Evolutionary conservation across 257 asterid genomes (phyloP), one percentile per base, ranked within the genome.

Genomic region (Lavandula angustifolia): DNA sequence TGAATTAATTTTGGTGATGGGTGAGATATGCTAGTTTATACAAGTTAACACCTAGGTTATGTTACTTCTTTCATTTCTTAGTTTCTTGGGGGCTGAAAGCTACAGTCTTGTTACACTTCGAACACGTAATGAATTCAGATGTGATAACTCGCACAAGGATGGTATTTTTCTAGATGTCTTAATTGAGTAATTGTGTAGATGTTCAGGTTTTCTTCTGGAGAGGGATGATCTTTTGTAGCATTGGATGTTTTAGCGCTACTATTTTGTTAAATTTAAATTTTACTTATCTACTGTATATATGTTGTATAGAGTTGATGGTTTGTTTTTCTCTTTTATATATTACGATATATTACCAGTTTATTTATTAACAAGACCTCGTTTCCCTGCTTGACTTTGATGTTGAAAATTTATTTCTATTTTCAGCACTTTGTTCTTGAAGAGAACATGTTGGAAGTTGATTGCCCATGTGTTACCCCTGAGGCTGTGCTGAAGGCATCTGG

Each of bases 391-490:
- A 59, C 51, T 43, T 52, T 55, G n/a, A 44, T 48, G 29, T 44
- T 61, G 13, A 42, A 62, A 18, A 9, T 7, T 17, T 41, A 14
- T 66, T 68, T 55, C 32, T 9, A 41, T 35, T 53, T 59, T 16
- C 91, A 88, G 96, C 95, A 88, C 80, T 88, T 88, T 72, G 95
- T 88, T 17, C 79, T 79, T 2, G 89, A 84, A 67, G 96, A 86
- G 72, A 86, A 81, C 71, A 88, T 88, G 96, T 61, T 88, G 60
- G 96, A 88, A 71, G 85, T 88, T 49, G 96, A 88, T 73, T 85
- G 96, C 69, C 95, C 96, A 0, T 88, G 96, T 70, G 92, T 88
- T 16, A 88, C 96, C 4, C 95, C 95, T 4, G 95, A 85, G 75
- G 57, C 66, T 43, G 96, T 88, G 76, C 88, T 88, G 54, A 85